Evolutionary conservation across 2,329 filamentous ascomycete genomes (phyloP).

Genomic region (Exophiala viscosa): DNA sequence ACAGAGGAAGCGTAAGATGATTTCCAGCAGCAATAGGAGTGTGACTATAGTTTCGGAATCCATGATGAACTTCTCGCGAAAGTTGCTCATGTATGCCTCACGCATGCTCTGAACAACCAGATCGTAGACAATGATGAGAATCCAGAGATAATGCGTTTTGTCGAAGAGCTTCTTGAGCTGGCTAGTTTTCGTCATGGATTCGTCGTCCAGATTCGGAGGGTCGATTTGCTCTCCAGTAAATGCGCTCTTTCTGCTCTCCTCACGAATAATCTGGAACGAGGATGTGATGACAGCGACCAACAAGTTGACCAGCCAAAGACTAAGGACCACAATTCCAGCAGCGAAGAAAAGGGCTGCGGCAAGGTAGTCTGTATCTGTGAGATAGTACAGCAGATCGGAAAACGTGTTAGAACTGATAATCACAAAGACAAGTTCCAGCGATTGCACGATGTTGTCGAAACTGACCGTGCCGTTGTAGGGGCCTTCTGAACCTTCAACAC

Average conservation of each 20-base stretch:
- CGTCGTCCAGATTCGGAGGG: slow-evolving; percentile 28
- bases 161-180: slow-evolving; percentile 67
- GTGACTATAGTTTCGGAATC: slow-evolving; percentile 73
- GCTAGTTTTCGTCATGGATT: slow-evolving; percentile 31
- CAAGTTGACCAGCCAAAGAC: slow-evolving; percentile 93
- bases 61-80: slow-evolving; percentile 63
- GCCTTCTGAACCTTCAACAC: slow-evolving; percentile 67
- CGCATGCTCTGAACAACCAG: slow-evolving; percentile 75
- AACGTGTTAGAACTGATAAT: slow-evolving; percentile 99
- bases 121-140: slow-evolving; percentile 72
- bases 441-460: slow-evolving; percentile 92
- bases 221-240: slow-evolving; percentile 73
- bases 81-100: slow-evolving; percentile 68
- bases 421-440: slow-evolving; percentile 90
- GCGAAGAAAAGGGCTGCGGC: slow-evolving; percentile 74
- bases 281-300: slow-evolving; percentile 95
- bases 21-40: slow-evolving; percentile 73
- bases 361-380: slow-evolving; percentile 86
- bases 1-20: slow-evolving; percentile 69
- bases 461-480: slow-evolving; percentile 83
- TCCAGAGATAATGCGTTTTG: slow-evolving; percentile 73
- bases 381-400: slow-evolving; percentile 89
- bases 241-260: slow-evolving; percentile 90
- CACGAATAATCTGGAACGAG: slow-evolving; percentile 95
- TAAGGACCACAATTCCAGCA: slow-evolving; percentile 78